These are phyloP conservation scores for Ustilago vetiveriae DNA, from an alignment of 1,284 basidiomycete species.

Conservation along the genomic window DNA sequence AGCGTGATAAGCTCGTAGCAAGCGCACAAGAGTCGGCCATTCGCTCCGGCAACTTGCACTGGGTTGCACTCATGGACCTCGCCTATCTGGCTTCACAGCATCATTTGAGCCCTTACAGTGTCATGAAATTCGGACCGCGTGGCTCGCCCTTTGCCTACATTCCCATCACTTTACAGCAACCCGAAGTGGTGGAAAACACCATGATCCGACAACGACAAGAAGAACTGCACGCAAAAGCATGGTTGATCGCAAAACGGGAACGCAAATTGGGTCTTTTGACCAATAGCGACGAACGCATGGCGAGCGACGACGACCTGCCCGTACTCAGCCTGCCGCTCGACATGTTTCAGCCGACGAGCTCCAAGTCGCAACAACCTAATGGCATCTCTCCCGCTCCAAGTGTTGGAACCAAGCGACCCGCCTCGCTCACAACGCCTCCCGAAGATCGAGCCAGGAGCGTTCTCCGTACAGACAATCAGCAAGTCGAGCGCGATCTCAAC, in stretches of 20 bases:
- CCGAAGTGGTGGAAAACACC: conserved; percentile 42
- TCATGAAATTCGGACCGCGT: conserved; percentile 57
- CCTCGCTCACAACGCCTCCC: conserved; percentile 39
- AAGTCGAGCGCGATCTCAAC: conserved; percentile 32
- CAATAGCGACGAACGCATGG: neutral
- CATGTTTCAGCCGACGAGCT: conserved; percentile 12
- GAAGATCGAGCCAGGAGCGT: conserved; percentile 23
- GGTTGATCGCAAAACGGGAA: conserved; percentile 37
- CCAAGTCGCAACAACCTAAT: neutral
- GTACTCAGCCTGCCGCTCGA: conserved; percentile 32
- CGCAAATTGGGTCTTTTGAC: neutral
- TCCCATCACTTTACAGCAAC: conserved; percentile 61
- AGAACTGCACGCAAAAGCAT: conserved; percentile 41
- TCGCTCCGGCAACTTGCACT: conserved; percentile 47
- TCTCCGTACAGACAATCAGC: conserved; percentile 14
- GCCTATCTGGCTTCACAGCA: conserved; percentile 63
- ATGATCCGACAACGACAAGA: conserved; percentile 46
- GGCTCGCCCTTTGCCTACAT: conserved; percentile 64
- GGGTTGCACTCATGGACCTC: conserved; percentile 60
- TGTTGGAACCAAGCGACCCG: conserved; percentile 33
- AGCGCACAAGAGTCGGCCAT: conserved; percentile 46
- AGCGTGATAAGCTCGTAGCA: conserved; percentile 51
- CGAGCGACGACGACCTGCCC: conserved; percentile 31
- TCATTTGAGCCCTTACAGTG: conserved; percentile 59
- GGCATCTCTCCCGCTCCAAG: neutral